phyloP scores from a whole-genome alignment of 2,329 filamentous ascomycete genomes.

The Fusarium fujikuroi region DNA sequence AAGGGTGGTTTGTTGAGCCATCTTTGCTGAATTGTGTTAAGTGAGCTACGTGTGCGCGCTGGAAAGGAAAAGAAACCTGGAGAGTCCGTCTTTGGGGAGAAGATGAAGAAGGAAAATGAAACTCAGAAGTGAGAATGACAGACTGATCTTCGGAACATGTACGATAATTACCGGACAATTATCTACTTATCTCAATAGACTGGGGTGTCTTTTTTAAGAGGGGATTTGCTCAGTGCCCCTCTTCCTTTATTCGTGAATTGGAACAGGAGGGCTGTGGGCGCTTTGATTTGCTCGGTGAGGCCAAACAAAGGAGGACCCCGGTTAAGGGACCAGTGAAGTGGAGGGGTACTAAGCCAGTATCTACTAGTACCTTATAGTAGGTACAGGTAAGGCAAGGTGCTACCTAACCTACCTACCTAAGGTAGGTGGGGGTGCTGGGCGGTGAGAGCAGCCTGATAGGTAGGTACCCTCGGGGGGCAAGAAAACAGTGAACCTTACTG shows the following conservation, averaged over 20 bases:
- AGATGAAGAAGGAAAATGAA: slow-evolving; percentile 2
- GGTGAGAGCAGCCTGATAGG: neutral
- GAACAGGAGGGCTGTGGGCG: slow-evolving; percentile 4
- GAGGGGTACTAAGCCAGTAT: neutral
- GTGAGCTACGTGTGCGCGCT: neutral
- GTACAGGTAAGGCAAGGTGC: no score
- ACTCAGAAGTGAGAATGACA: slow-evolving; percentile 14
- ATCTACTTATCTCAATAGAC: neutral
- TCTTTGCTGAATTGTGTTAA: slow-evolving; percentile 48
- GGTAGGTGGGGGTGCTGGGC: neutral
- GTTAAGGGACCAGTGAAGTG: slow-evolving; percentile 2
- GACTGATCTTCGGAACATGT: slow-evolving; percentile 18
- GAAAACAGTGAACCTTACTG: no score
- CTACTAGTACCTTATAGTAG: no score
- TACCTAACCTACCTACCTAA: no score
- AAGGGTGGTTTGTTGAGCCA: slow-evolving; percentile 79
- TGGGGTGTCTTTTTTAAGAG: neutral
- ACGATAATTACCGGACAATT: slow-evolving; percentile 41
- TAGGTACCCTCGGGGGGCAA: neutral
- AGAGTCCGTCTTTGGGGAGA: slow-evolving; percentile 23
- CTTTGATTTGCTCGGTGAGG: slow-evolving; percentile 41
- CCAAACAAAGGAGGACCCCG: slow-evolving; percentile 27
- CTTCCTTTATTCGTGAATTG: slow-evolving; percentile 38
- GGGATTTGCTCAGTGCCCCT: slow-evolving; percentile 34
- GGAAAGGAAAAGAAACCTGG: neutral